Base-by-base conservation (phyloP, 495 filamentous ascomycete genomes). In the Bacidia rubella region DNA sequence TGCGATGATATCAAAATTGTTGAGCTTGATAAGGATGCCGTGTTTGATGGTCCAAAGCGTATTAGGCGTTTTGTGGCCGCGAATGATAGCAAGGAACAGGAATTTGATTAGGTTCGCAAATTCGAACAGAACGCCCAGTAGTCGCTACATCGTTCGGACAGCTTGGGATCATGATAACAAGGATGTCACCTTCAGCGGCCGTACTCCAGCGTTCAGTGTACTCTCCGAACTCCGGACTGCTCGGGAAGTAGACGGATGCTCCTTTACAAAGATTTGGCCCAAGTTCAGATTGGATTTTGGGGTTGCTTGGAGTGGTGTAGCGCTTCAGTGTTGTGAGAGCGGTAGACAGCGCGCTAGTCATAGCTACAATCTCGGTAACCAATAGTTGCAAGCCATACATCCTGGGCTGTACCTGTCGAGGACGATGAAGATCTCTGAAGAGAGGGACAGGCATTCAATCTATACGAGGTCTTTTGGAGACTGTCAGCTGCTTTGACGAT, bases 81-180 rank as follows among this genome's bases (percentile, higher is more conserved):
- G 67, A 58, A 68, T 73, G 53, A 63, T 67, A 2, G 74, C 66
- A 15, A 81, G 65, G 54, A 81, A 76, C 1, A 74, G 73, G 1
- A 81, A 5, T 5, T 44, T 9, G 9, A 44, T 5, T 9, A 9
- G 7, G 19, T 44, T 44, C 9, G 41, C 41, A 20, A 44, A 44
- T 9, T 44, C 5, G 17, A 44, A 22, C 19, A 17, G 20, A 17
- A 22, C 41, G 12, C 41, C 7, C 41, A 44, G 41, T 44, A 9
- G 41, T 17, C 17, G 17, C 20, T 17, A 44, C 41, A 22, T 44
- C 41, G 7, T 44, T 44, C 5, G 7, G 7, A 9, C 7, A 9
- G 7, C 7, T 17, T 9, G 41, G 41, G 5, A 44, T 17, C 9
- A 44, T 17, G 5, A 44, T 17, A 22, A 44, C 41, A 5, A 20